Conservation (phyloP, 495 filamentous ascomycete genomes). For the Staphylotrichum tortipilum region DNA sequence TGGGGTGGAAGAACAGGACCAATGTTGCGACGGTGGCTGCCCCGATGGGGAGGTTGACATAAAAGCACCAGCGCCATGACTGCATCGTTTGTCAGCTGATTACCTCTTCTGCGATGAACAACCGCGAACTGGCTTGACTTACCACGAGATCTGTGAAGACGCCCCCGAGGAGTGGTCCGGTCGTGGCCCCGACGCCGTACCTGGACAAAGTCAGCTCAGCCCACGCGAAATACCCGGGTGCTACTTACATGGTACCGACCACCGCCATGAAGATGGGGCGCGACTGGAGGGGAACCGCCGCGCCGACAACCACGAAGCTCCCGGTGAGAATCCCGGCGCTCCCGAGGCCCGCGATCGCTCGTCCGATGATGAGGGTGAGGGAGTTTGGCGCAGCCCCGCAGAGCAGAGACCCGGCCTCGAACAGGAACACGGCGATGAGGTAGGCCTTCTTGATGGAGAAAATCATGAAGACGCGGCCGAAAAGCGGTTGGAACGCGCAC, state of each 20-base stretch:
- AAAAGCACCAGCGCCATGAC: constrained; percentile 49
- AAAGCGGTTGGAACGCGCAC: constrained; percentile 37
- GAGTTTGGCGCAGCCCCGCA: constrained; percentile 48
- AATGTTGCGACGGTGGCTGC: constrained; percentile 32
- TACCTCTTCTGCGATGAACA: neutral
- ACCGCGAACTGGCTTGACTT: neutral
- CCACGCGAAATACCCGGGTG: constrained; percentile 26
- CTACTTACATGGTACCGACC: constrained; percentile 21
- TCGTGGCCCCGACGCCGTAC: constrained; percentile 37
- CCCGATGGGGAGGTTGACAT: constrained; percentile 43
- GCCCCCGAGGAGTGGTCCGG: constrained; percentile 40
- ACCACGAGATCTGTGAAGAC: constrained; percentile 42
- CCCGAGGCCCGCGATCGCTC: constrained; percentile 50
- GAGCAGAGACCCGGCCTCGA: constrained; percentile 46
- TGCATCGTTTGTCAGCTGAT: constrained; percentile 2
- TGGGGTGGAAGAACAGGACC: constrained; percentile 29
- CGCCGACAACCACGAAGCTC: constrained; percentile 43
- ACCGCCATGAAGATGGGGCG: constrained; percentile 37
- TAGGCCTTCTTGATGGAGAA: constrained; percentile 39
- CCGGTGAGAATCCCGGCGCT: constrained; percentile 34
- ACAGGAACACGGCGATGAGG: constrained; percentile 33
- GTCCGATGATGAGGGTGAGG: constrained; percentile 46
- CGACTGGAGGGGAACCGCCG: constrained; percentile 36
- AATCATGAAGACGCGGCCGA: constrained; percentile 43
- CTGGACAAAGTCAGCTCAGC: constrained; percentile 31